A percentile compares a stretch with the other conserved stretches of the same genome.
These are phyloP conservation scores for Colletotrichum viniferum DNA, from an alignment of 2,329 filamentous ascomycete genomes.

Conservation along the genomic window DNA sequence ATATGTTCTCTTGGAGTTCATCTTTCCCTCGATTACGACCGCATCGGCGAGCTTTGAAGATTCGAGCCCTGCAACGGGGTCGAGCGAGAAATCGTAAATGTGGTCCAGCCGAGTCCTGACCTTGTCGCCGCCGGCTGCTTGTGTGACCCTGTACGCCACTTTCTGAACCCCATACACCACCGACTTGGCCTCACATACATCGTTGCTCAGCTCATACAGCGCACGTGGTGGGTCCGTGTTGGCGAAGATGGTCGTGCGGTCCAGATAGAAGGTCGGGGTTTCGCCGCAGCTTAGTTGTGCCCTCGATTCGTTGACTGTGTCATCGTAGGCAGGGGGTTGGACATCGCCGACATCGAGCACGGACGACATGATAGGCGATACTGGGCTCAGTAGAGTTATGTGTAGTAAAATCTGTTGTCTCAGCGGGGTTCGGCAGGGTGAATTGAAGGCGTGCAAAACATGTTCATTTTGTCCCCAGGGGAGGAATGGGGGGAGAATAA, in stretches of 20 bases:
- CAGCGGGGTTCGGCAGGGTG: background rate
- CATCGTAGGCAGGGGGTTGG: constrained; percentile 7
- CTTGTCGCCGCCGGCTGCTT: constrained; percentile 11
- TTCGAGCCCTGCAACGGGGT: background rate
- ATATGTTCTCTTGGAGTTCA: constrained; percentile 24
- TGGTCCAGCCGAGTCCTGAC: constrained; percentile 28
- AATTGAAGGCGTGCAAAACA: background rate
- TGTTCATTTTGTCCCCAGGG: background rate
- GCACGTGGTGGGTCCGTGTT: constrained; percentile 8
- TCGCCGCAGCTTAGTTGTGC: constrained; percentile 4
- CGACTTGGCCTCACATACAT: constrained; percentile 22
- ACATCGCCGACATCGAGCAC: background rate
- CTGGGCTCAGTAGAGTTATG: background rate
- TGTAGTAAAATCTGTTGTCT: background rate
- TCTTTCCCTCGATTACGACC: constrained; percentile 24
- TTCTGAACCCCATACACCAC: constrained; percentile 29
- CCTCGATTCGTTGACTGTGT: background rate
- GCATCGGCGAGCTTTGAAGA: background rate
- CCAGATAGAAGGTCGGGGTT: background rate
- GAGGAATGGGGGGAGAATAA: background rate
- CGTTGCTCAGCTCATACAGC: constrained; percentile 30
- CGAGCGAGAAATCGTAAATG: constrained; percentile 31
- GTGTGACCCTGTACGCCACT: constrained; percentile 26
- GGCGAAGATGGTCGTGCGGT: constrained; percentile 5
- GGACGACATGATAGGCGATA: background rate